A percentile compares a stretch with the other conserved stretches of the same genome.
Evolutionary conservation across 257 asterid genomes (phyloP).

Genomic region (Solanum sejunctum): DNA sequence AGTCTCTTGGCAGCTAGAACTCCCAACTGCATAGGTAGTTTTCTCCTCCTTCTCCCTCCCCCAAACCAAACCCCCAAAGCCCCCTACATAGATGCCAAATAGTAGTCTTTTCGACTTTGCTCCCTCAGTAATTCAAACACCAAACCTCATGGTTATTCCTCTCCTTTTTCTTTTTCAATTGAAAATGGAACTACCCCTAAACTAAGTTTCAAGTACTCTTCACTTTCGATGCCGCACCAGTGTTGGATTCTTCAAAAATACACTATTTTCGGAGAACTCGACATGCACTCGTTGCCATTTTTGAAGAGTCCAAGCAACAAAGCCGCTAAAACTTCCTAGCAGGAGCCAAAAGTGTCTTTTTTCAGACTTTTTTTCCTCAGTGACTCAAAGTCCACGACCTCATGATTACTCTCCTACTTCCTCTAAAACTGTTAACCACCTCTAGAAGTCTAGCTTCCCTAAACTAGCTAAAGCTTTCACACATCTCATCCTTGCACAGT

Average conservation of each 20-base stretch:
- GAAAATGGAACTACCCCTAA: background rate
- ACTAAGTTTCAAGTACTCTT: too few relatives aligned
- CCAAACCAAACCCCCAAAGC: background rate
- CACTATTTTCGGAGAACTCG: too few relatives aligned
- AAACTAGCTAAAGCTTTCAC: background rate
- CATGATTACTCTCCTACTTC: background rate
- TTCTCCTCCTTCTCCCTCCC: background rate
- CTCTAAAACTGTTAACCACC: background rate
- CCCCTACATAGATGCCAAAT: background rate
- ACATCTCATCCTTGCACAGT: background rate
- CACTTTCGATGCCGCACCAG: too few relatives aligned
- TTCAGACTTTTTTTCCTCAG: background rate
- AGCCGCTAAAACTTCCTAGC: background rate
- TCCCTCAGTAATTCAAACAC: background rate
- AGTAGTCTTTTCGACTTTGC: background rate
- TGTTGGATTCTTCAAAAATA: too few relatives aligned
- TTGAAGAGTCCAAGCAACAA: too few relatives aligned
- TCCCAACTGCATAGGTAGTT: background rate
- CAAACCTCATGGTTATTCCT: background rate
- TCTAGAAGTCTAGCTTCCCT: background rate
- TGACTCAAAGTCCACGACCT: background rate
- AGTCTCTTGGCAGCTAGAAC: background rate
- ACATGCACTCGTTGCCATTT: too few relatives aligned
- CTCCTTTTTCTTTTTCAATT: background rate
- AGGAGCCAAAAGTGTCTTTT: background rate